Conservation (phyloP, 2,329 filamentous ascomycete species). For the Metarhizium brunneum region DNA sequence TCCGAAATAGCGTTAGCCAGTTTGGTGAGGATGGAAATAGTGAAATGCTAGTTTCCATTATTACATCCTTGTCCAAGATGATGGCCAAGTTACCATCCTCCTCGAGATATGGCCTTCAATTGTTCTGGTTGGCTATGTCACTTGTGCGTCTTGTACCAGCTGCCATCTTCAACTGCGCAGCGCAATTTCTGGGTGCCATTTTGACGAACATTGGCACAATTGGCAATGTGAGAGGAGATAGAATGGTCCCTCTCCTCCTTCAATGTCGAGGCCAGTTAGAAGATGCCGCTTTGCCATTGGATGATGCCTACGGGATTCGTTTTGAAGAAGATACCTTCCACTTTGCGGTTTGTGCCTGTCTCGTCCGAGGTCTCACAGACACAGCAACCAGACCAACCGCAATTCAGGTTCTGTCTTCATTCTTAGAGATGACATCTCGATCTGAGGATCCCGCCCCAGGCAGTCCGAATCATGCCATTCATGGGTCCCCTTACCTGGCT, state of each 20-base stretch:
- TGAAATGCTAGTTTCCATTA: constrained; percentile 61
- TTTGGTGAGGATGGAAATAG: constrained; percentile 55
- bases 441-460: not conserved
- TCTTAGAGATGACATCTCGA: constrained; percentile 35
- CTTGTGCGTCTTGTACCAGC: constrained; percentile 55
- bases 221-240: constrained; percentile 48
- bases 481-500: constrained; percentile 48
- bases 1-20: constrained; percentile 54
- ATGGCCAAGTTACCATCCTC: constrained; percentile 58
- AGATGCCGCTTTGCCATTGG: constrained; percentile 51
- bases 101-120: constrained; percentile 58
- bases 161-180: constrained; percentile 55
- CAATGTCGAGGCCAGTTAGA: constrained; percentile 52
- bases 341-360: constrained; percentile 54
- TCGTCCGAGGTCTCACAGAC: constrained; percentile 56
- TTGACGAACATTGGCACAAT: constrained; percentile 54
- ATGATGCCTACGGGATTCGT: constrained; percentile 57
- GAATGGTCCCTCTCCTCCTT: constrained; percentile 50
- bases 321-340: constrained; percentile 58
- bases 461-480: constrained; percentile 10
- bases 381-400: constrained; percentile 49
- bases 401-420: constrained; percentile 51
- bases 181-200: constrained; percentile 55
- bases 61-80: constrained; percentile 61
- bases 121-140: constrained; percentile 63